Base-by-base conservation (phyloP, 805 yeast species). In the Candida easanensis region DNA sequence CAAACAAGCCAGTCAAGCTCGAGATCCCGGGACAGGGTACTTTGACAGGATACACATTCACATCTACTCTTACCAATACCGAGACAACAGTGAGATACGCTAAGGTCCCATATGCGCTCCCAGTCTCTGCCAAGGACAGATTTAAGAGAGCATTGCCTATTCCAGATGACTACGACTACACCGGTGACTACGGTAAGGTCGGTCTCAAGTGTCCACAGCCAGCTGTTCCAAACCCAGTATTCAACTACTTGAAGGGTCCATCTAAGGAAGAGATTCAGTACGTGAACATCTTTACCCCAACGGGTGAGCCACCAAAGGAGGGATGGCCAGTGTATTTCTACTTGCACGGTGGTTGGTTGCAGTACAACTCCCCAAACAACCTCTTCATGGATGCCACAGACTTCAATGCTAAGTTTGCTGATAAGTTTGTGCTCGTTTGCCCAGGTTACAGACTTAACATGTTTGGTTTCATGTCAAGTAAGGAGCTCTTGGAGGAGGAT, bases 271-370 rank as follows among this genome's bases (percentile, higher is more conserved):
- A 65, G 43, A 62, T 67, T 39, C 58, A 54, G 31, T 60, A 59
- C 42, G 41, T 58, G 31, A 70, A 69, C 49, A 65, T 70, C 38
- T 70, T 70, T 65, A 52, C 65, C 11, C 74, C 75, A 9, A 49
- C 60, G 2, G 56, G 52, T 2, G 39, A 43, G 11, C 45, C 62
- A 22, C 74, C 73, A 14, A 48, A 50, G 8, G 62, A 45, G 6
- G 74, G 74, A 4, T 70, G 72, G 73, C 73, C 74, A 4, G 74
- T 70, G 16, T 42, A 61, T 40, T 47, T 65, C 32, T 69, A 64
- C 52, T 52, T 70, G 30, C 75, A 70, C 52, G 76, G 76, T 21
- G 76, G 76, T 6, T 70, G 66, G 60, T 51, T 71, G 21, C 73
- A 68, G 48, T 61, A 59, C 33, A 53, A 50, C 31, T 51, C 51